Evolutionary conservation across 208 protist genomes (phyloP).

Genomic region (Balamuthia mandrillaris): DNA sequence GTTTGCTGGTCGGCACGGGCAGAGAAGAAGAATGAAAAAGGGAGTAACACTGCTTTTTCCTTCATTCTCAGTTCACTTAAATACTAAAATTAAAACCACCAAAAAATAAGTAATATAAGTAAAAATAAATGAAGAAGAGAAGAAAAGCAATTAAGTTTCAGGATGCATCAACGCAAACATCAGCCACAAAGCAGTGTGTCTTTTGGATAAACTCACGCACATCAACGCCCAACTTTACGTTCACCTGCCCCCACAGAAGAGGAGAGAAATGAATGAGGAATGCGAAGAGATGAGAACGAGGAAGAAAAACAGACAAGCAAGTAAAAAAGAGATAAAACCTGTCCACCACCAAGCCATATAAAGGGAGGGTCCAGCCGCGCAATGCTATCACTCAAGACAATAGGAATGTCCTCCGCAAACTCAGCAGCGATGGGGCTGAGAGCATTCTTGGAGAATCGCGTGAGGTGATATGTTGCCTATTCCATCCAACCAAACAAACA

Average conservation of each 20-base stretch:
- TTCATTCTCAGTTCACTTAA: too few relatives aligned
- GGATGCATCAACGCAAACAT: too few relatives aligned
- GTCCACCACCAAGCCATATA: conserved; percentile 44
- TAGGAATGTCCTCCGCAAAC: neutral
- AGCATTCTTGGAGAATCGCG: conserved; percentile 24
- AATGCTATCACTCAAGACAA: conserved; percentile 34
- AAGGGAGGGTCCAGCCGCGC: conserved; percentile 10
- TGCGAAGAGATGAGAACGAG: neutral
- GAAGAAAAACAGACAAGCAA: neutral
- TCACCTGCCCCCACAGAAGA: neutral
- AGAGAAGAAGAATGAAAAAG: too few relatives aligned
- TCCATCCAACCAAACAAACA: neutral
- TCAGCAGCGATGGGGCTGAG: conserved; percentile 28
- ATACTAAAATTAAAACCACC: too few relatives aligned
- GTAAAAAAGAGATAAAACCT: neutral
- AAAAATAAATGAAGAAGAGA: too few relatives aligned
- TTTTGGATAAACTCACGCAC: conserved; percentile 22
- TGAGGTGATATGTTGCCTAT: conserved; percentile 7
- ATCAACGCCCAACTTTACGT: conserved; percentile 22
- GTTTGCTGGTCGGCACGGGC: too few relatives aligned
- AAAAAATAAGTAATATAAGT: too few relatives aligned
- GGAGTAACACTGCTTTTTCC: too few relatives aligned
- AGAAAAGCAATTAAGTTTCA: too few relatives aligned
- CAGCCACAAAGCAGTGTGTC: conserved; percentile 7
- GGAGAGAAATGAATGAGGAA: too few relatives aligned